Base-by-base conservation (phyloP, 2,329 filamentous ascomycete genomes). In the Cercospora sp. region DNA sequence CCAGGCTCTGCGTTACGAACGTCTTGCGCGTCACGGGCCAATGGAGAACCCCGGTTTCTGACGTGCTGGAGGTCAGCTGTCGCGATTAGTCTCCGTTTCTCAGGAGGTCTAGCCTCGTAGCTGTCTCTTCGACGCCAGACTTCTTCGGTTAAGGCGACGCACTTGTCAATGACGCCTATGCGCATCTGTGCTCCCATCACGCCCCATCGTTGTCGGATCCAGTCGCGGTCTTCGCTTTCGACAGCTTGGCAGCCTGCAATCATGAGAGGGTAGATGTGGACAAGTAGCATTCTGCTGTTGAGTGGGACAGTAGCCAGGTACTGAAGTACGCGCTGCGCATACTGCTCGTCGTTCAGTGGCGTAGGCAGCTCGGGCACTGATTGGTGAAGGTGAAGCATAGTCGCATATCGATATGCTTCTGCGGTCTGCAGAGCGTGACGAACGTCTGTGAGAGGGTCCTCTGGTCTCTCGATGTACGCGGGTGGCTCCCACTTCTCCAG, bases 231-330 rank as follows among this genome's bases (percentile, higher is more conserved):
- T 70, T 90, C 87, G 13, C 81, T 79, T 3, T 82, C 83, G 26
- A 83, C 81, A 8, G 86, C 86, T 77, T 91, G 89, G 70, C 88
- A 89, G 1, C 89, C 89, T 3, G 89, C 90, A 0, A 86, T 87
- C 70, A 91, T 82, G 1, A 92, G 83, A 1, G 90, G 90, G 71
- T 88, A 91, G 67, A 91, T 90, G 45, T 91, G 89, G 2, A 91
- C 85, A 57, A 91, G 89, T 18, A 88, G 85, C 0, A 88, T 85
- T 8, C 89, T 84, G 39, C 87, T 90, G 10, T 82, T 84, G 1
- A 87, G 78, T 1, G 89, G 87, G 0, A 91, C 87, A 0, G 86
- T 89, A 3, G 88, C 88, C 2, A 92, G 79, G 61, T 87, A 84
- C 23, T 85, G 82, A 62, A 91, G 78, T 1, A 89, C 86, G 58